Base-by-base conservation (phyloP, 768 basidiomycete genomes). In the Agaricus subrufescens region DNA sequence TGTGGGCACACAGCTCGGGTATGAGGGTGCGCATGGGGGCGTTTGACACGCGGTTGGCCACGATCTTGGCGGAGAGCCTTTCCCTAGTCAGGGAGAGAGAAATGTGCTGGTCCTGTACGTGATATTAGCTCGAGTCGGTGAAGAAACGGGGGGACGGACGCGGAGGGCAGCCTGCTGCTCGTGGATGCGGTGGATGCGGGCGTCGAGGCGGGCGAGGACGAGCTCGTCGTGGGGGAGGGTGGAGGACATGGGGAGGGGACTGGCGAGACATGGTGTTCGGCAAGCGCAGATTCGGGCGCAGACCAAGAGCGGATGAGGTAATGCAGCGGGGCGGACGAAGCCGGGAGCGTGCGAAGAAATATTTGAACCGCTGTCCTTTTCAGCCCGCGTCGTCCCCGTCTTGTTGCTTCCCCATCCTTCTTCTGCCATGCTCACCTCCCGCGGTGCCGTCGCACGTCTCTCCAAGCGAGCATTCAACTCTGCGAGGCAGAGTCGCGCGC, bases 371-470 rank as follows among this genome's bases (percentile, higher is more conserved):
- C 73, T 70, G 72, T 67, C 62, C 63, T 68, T 69, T 74, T 63
- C 67, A 67, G 63, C 58, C 60, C 52, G 51, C 55, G 49, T 54
- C 56, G 58, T 66, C 65, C 65, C 65, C 63, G 56, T 61, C 60
- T 67, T 47, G 56, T 60, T 61, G 61, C 66, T 67, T 63, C 61
- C 58, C 61, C 61, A 62, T 67, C 63, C 65, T 62, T 64, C 67
- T 63, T 65, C 62, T 73, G 79, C 77, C 76, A 93, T 93, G 91
- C 81, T 91, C 79, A 89, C 87, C 74, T 78, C 89, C 66, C 89
- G 91, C 73, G 88, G 89, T 76, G 82, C 87, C 71, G 83, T 91
- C 73, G 81, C 89, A 71, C 91, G 91, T 75, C 79, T 94, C 73
- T 89, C 91, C 59, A 87, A 84, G 81, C 86, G 89, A 78, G 87